phyloP scores from a whole-genome alignment of 805 yeast genomes.

The Lipomyces yamanashiensis region DNA sequence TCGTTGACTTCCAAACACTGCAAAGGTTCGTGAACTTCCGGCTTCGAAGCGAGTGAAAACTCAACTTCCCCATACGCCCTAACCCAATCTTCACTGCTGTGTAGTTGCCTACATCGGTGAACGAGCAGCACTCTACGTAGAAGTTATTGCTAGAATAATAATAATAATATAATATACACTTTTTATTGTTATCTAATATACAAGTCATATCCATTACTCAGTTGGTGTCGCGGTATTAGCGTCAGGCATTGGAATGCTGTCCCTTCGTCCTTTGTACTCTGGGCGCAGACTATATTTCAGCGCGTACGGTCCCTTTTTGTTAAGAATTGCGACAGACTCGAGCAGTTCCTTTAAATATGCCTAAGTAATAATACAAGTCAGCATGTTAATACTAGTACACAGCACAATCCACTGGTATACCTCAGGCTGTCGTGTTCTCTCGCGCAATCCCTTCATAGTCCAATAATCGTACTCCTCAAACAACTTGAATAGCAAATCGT shows the following conservation, averaged over 20 bases:
- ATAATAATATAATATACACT: too few relatives aligned
- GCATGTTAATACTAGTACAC: not conserved
- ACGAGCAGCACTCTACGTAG: too few relatives aligned
- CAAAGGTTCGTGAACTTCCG: too few relatives aligned
- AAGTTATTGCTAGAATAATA: too few relatives aligned
- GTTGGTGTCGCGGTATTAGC: not conserved
- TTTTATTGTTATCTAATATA: conserved; percentile 1
- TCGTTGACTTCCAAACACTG: too few relatives aligned
- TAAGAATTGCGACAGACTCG: conserved; percentile 85
- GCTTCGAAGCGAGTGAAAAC: too few relatives aligned
- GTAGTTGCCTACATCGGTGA: too few relatives aligned
- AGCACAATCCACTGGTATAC: conserved; percentile 24
- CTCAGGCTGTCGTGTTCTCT: conserved; percentile 94
- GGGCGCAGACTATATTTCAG: conserved; percentile 87
- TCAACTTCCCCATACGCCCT: not conserved
- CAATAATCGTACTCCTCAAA: conserved; percentile 96
- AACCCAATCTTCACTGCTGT: not conserved
- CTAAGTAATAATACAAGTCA: conserved; percentile 38
- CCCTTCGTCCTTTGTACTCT: conserved; percentile 65
- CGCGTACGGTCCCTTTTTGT: conserved; percentile 95
- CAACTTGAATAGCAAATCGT: conserved; percentile 83
- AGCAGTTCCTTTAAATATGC: conserved; percentile 84
- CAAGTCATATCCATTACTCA: not conserved
- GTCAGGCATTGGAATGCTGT: not conserved
- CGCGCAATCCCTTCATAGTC: conserved; percentile 92